Conservation (phyloP, 352 stramenopile genomes). For the Plasmopara halstedii region DNA sequence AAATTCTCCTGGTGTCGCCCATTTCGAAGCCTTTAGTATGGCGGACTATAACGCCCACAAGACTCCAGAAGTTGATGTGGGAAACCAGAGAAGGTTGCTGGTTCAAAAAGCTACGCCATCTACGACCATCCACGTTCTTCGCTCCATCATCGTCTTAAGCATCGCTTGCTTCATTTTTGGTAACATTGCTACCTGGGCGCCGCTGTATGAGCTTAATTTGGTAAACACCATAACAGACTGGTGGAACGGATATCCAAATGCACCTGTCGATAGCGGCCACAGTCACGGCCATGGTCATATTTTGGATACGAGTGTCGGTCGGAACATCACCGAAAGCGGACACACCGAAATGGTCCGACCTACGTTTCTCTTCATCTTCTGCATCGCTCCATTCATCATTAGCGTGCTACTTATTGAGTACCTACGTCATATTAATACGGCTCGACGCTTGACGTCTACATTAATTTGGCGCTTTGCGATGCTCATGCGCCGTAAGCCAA, state of each 20-base stretch:
- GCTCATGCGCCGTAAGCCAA: conserved; percentile 43
- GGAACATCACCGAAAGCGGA: conserved; percentile 42
- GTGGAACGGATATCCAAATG: conserved; percentile 53
- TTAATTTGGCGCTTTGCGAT: conserved; percentile 33
- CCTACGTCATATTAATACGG: conserved; percentile 34
- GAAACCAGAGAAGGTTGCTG: conserved; percentile 1
- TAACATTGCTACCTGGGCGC: conserved; percentile 54
- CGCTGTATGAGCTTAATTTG: conserved; percentile 43
- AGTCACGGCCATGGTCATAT: conserved; percentile 30
- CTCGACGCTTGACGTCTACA: conserved; percentile 27
- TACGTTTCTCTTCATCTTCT: conserved; percentile 65
- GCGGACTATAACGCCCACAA: conserved; percentile 24
- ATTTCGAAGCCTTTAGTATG: conserved; percentile 5
- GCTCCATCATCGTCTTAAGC: conserved; percentile 26
- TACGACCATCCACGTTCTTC: conserved; percentile 20
- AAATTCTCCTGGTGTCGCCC: too few species aligned
- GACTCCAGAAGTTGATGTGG: conserved; percentile 19
- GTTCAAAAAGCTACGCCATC: conserved; percentile 5
- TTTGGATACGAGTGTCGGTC: conserved; percentile 38
- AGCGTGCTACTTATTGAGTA: conserved; percentile 48
- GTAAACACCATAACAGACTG: conserved; percentile 44
- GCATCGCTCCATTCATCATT: conserved; percentile 53
- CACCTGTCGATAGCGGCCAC: conserved; percentile 9
- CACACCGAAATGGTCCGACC: conserved; percentile 61
- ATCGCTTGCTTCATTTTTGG: conserved; percentile 47